Conservation (phyloP, 2,329 filamentous ascomycete species). For the Aureobasidium sp. region DNA sequence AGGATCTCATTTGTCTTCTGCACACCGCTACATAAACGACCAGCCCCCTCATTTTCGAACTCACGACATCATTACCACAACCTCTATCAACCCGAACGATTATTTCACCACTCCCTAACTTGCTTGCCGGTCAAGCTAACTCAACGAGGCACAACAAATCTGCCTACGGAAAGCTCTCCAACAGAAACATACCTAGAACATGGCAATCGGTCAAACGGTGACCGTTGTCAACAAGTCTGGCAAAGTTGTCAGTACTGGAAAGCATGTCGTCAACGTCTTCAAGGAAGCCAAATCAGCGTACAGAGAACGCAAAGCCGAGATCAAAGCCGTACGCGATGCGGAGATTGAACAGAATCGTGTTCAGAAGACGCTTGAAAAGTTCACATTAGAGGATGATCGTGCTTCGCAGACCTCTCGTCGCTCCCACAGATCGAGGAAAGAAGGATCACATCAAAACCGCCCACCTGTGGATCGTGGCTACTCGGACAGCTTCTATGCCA, state of each 20-base stretch:
- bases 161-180: not conserved
- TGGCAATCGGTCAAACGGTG: slow-evolving; percentile 59
- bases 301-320: slow-evolving; percentile 75
- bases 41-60: slow-evolving; percentile 11
- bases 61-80: not conserved
- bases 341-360: slow-evolving; percentile 52
- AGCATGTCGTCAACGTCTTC: slow-evolving; percentile 83
- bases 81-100: not conserved
- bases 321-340: slow-evolving; percentile 62
- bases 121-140: slow-evolving; percentile 10
- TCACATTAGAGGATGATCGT: slow-evolving; percentile 25
- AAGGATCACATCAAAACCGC: slow-evolving; percentile 18
- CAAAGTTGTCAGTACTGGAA: slow-evolving; percentile 85
- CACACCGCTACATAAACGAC: slow-evolving; percentile 15
- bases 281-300: slow-evolving; percentile 88
- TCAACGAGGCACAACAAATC: not conserved
- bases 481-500: slow-evolving; percentile 40
- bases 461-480: slow-evolving; percentile 38
- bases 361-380: slow-evolving; percentile 44
- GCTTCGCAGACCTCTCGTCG: slow-evolving; percentile 23
- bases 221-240: slow-evolving; percentile 87
- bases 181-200: not conserved
- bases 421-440: slow-evolving; percentile 11
- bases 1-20: slow-evolving; percentile 9
- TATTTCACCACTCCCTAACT: not conserved